phyloP scores from a whole-genome alignment of 192 early-diverging fungal genomes.

The Podila epigama region DNA sequence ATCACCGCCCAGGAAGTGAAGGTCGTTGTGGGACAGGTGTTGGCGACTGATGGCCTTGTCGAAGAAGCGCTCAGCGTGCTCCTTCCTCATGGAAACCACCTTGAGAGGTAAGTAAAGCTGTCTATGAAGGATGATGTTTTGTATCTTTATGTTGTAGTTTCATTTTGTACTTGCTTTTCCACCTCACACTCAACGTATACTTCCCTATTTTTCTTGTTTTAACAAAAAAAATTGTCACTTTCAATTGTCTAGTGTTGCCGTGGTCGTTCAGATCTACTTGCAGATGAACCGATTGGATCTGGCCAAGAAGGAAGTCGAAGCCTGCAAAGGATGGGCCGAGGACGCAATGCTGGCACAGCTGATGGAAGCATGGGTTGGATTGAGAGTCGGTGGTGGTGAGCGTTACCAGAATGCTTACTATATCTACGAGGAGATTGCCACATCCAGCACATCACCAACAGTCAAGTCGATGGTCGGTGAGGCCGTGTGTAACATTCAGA shows the following conservation, averaged over 20 bases:
- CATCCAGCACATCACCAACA: constrained; percentile 74
- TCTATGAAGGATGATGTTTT: too few species aligned
- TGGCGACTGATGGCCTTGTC: constrained; percentile 61
- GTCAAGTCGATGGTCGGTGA: constrained; percentile 78
- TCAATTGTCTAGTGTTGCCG: constrained; percentile 62
- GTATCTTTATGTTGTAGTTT: too few species aligned
- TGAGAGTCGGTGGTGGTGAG: constrained; percentile 74
- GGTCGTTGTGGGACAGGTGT: constrained; percentile 69
- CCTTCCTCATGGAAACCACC: constrained; percentile 71
- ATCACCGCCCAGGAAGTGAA: constrained; percentile 57
- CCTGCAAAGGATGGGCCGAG: constrained; percentile 89
- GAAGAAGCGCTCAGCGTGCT: constrained; percentile 80
- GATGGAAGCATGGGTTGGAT: constrained; percentile 88
- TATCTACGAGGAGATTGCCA: constrained; percentile 94
- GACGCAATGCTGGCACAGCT: constrained; percentile 94
- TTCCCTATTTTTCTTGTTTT: too few species aligned
- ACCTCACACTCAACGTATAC: too few species aligned
- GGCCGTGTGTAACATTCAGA: constrained; percentile 84
- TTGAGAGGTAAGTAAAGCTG: constrained; percentile 82
- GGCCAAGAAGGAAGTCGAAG: constrained; percentile 80
- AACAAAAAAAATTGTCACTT: not conserved
- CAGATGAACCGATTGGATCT: constrained; percentile 84
- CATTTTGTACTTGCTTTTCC: too few species aligned
- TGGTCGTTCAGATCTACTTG: constrained; percentile 82
- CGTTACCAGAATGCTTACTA: constrained; percentile 91